phyloP scores from a whole-genome alignment of 345 rosid species.

The Rubroshorea leprosula region DNA sequence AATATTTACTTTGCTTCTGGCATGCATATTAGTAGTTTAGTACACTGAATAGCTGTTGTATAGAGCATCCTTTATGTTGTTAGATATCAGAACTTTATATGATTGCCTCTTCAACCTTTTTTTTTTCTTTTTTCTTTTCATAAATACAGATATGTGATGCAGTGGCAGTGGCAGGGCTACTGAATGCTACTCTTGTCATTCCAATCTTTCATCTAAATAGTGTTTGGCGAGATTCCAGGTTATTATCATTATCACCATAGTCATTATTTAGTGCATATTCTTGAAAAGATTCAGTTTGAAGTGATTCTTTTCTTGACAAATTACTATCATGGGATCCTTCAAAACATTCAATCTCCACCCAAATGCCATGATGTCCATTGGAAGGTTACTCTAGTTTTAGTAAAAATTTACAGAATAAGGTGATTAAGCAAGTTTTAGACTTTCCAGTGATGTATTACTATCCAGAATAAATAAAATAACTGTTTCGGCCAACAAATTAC shows the following conservation, averaged over 20 bases:
- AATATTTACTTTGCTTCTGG: neutral
- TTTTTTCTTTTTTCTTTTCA: constrained; percentile 5
- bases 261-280: constrained; percentile 1
- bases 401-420: no score
- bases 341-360: neutral
- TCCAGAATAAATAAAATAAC: no score
- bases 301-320: neutral
- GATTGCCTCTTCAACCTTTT: constrained; percentile 4
- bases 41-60: neutral
- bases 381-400: no score
- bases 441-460: no score
- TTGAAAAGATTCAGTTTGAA: constrained; percentile 1
- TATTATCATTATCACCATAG: constrained; percentile 24
- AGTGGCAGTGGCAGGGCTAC: constrained; percentile 94
- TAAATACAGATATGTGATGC: constrained; percentile 82
- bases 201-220: constrained; percentile 94
- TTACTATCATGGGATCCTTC: neutral
- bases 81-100: neutral
- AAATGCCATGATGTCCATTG: no score
- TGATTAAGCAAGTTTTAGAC: no score
- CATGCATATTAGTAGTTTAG: neutral
- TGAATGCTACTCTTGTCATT: constrained; percentile 92
- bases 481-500: no score
- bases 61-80: no score
- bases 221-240: constrained; percentile 99